Base-by-base conservation (phyloP, 225 moss, liverwort and hornwort genomes). In the Physcomitrium patens region DNA sequence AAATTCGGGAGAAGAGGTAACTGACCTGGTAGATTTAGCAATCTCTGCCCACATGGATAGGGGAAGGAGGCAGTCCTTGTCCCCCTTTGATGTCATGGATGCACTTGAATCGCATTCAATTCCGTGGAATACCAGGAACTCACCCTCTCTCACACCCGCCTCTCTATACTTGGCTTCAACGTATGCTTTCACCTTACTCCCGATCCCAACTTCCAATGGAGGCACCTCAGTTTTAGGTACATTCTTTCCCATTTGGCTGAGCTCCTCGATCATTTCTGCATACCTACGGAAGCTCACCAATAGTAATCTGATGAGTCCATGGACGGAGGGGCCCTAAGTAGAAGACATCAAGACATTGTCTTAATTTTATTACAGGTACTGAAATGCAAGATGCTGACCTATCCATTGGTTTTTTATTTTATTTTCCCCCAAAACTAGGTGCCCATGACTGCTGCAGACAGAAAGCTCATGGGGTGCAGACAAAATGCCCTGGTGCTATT, bases 81-180 rank as follows among this genome's bases (percentile, higher is more conserved):
- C 95, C 28, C 97, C 95, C 12, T 69, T 84, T 18, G 93, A 94
- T 31, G 90, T 88, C 97, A 99, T 99, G 22, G 89, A 84, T 56
- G 95, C 97, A 70, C 56, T 73, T 45, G 97, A 99, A 68, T 91
- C 89, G 61, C 91, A 82, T 57, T 84, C 81, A 18, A 95, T 81
- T 48, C 97, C 97, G 72, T 99, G 97, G 54, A 93, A 93, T 3
- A 99, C 93, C 70, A 95, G 66, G 51, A 86, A 99, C 47, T 80
- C 83, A 42, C 89, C 90, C 51, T 71, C 85, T 10, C 64, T 20
- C 31, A 91, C 82, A 79, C 91, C 97, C 12, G 87, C 87, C 41
- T 95, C 91, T 18, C 17, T 78, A 70, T 71, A 88, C 81, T 99
- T 99, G 0, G 51, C 7, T 78, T 72, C 73, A 24, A 93, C 89